Conservation (phyloP, 2,329 filamentous ascomycete genomes). For the Pseudogymnoascus sp. region DNA sequence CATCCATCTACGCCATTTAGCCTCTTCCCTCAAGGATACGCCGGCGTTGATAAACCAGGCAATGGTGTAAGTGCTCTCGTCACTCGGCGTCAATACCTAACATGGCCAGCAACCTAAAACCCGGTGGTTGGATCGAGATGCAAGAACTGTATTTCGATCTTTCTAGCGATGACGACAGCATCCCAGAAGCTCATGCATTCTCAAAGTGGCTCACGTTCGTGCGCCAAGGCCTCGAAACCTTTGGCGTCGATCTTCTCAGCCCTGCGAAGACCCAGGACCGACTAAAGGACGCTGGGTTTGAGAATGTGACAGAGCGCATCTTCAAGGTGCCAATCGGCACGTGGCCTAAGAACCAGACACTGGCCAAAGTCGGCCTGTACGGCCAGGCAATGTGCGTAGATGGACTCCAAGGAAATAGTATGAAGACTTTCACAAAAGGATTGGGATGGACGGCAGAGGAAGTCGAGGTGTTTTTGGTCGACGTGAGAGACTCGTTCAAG, state of each 20-base stretch:
- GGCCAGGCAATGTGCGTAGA: neutral
- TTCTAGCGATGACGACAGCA: conserved; percentile 16
- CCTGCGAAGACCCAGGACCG: conserved; percentile 17
- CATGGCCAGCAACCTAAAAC: conserved; percentile 16
- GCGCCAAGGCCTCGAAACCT: conserved; percentile 13
- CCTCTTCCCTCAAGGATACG: conserved; percentile 14
- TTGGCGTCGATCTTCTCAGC: conserved; percentile 15
- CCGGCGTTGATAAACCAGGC: conserved; percentile 15
- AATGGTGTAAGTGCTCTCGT: conserved; percentile 6
- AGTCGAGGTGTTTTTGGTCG: neutral
- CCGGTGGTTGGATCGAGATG: conserved; percentile 29
- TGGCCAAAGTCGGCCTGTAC: conserved; percentile 37
- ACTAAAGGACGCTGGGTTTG: conserved; percentile 15
- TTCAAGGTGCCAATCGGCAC: conserved; percentile 43
- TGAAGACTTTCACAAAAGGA: neutral
- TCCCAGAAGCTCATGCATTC: conserved; percentile 15
- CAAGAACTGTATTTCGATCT: conserved; percentile 22
- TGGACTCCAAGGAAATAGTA: neutral
- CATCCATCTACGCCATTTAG: conserved; percentile 17
- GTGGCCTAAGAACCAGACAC: conserved; percentile 41
- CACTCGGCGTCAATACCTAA: neutral
- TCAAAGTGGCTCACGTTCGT: conserved; percentile 12
- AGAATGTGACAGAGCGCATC: conserved; percentile 27
- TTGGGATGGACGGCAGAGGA: neutral
- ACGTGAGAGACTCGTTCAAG: neutral